Conservation (phyloP, 2,329 filamentous ascomycete genomes). For the Trichoderma polysporum region DNA sequence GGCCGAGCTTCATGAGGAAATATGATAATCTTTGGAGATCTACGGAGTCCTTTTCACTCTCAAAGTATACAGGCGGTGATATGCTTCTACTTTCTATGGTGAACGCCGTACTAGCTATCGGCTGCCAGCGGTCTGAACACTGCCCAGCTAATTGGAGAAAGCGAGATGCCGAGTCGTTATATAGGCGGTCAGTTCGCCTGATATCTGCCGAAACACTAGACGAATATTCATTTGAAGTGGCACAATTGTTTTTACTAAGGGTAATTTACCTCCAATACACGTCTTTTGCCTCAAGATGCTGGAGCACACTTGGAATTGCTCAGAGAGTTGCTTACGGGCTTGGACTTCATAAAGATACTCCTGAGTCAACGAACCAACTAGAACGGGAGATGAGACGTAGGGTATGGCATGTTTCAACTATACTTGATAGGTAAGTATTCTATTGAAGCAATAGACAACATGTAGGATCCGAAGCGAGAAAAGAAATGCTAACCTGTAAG, state of each 20-base stretch:
- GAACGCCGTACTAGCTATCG: not conserved
- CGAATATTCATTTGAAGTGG: not conserved
- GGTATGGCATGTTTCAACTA: not conserved
- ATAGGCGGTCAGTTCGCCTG: conserved; percentile 6
- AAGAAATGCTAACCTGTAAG: not conserved
- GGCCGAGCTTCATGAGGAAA: not conserved
- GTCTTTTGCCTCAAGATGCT: conserved; percentile 12
- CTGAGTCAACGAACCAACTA: conserved; percentile 3
- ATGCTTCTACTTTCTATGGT: not conserved
- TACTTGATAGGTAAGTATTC: conserved; percentile 3
- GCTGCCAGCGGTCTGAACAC: conserved; percentile 6
- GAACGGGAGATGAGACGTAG: conserved; percentile 14
- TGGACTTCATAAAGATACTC: not conserved
- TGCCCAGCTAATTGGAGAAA: conserved; percentile 9
- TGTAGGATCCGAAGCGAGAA: not conserved
- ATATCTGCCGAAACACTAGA: conserved; percentile 9
- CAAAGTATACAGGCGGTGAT: conserved; percentile 2
- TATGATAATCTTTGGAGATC: conserved; percentile 7
- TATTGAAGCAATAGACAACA: too few species aligned
- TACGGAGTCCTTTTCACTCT: not conserved
- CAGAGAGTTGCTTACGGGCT: conserved; percentile 10
- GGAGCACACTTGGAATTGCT: conserved; percentile 9
- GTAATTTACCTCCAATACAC: conserved; percentile 12
- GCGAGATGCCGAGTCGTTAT: conserved; percentile 9
- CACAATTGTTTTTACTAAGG: not conserved